Evolutionary conservation across 2,329 filamentous ascomycete genomes (phyloP), one percentile per base, ranked within the genome.

Genomic region (Verruconis gallopava): DNA sequence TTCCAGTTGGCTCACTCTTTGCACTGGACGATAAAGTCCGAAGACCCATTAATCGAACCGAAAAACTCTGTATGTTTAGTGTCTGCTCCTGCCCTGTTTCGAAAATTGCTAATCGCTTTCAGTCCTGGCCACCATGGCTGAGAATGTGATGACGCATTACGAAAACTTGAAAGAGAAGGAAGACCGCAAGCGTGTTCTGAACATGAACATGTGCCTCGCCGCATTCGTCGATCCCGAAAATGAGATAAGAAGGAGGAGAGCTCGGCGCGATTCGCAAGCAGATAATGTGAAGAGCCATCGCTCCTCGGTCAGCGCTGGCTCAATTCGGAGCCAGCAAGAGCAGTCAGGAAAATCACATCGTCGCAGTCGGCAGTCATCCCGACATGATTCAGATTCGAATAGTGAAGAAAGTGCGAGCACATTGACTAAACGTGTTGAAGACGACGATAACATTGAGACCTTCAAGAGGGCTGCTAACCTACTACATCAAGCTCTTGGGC

Each of bases 391-490:
- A 50, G 51, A 20, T 49, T 51, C 6, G 6, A 9, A 30, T n/a
- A 30, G 25, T 30, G 25, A 30, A 9, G 25, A n/a, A 9, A 30
- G 9, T n/a, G 25, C 25, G 9, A 50, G 53, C 25, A 45, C 43
- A 15, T n/a, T 9, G 25, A 9, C 25, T 9, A 9, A n/a, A 9
- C 15, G 43, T n/a, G 44, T 58, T 51, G 5, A 58, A 53, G 44
- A 59, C 4, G 44, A 46, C n/a, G 53, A 59, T 2, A 61, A 63
- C 45, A 50, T 57, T 1, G 60, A 63, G 46, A 64, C 64, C 2
- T 71, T 72, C 42, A 53, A 57, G 11, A 59, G 68, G 17, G 70
- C 70, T 1, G 66, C 68, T 0, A 61, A 65, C 21, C 48, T 72
- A 0, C 54, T 73, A 3, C 60, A 63, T 1, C 61, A 70, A 43